A percentile compares a stretch with the other conserved stretches of the same genome.
phyloP scores from a whole-genome alignment of 2,329 filamentous ascomycete genomes.

The Aspergillus luchuensis region DNA sequence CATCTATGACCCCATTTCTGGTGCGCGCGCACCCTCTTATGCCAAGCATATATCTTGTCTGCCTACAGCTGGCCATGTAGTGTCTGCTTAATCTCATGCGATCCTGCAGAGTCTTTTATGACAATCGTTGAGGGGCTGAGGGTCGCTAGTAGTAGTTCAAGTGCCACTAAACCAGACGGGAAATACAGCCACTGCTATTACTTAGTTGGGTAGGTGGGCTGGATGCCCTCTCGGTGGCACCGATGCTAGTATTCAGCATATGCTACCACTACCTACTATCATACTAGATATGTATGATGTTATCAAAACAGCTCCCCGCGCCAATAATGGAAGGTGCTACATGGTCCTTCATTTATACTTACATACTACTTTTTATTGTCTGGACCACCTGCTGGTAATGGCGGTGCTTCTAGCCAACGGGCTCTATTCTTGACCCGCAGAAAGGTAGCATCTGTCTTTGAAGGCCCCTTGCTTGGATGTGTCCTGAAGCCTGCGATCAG shows the following conservation, averaged over 20 bases:
- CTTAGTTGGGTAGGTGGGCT: not conserved
- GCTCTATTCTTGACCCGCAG: not conserved
- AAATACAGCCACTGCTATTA: not conserved
- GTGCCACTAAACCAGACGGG: not conserved
- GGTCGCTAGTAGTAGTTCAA: not conserved
- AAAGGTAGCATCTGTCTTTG: not conserved
- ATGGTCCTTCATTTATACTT: not conserved
- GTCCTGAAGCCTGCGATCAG: constrained; percentile 16
- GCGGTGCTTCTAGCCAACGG: not conserved
- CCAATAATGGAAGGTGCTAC: not conserved
- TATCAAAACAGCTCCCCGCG: not conserved
- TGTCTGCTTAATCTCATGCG: not conserved
- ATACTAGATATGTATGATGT: not conserved
- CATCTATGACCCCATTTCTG: not conserved
- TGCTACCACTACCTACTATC: not conserved
- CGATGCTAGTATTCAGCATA: not conserved
- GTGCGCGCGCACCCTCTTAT: not conserved
- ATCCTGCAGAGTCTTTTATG: not conserved
- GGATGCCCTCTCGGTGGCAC: not conserved
- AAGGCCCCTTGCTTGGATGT: not conserved
- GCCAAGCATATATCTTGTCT: constrained; percentile 3
- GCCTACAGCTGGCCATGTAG: not conserved
- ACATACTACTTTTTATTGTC: not conserved
- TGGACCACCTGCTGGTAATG: not conserved
- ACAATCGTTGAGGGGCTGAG: not conserved